These are phyloP conservation scores for Taphrina communis DNA, from an alignment of 1,139 yeast species.

Conservation along the genomic window DNA sequence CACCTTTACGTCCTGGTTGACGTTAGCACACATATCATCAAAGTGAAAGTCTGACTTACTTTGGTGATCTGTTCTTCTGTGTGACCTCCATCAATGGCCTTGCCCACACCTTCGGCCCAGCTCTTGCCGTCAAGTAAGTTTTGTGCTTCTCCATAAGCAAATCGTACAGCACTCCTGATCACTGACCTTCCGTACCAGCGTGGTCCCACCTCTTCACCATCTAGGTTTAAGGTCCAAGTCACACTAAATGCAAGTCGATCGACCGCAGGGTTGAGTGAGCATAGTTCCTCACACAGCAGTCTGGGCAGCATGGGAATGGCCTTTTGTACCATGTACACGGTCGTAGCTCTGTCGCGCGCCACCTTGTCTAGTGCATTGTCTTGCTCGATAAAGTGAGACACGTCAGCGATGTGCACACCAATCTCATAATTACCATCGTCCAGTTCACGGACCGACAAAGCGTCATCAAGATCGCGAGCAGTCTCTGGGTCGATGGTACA, in stretches of 20 bases:
- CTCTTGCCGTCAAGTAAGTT: conserved; percentile 40
- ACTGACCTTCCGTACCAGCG: conserved; percentile 43
- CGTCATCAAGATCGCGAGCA: conserved; percentile 47
- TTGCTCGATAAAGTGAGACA: conserved; percentile 69
- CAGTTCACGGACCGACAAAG: conserved; percentile 36
- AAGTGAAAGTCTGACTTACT: background rate
- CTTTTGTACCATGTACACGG: conserved; percentile 86
- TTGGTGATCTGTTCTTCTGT: conserved; percentile 36
- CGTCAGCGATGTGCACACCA: conserved; percentile 83
- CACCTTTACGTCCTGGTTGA: conserved; percentile 15
- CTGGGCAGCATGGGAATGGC: conserved; percentile 71
- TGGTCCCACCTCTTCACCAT: conserved; percentile 41
- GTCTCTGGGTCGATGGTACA: conserved; percentile 61
- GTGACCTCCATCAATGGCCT: conserved; percentile 39
- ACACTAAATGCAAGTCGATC: conserved; percentile 75
- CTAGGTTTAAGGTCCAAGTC: conserved; percentile 53
- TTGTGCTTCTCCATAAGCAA: conserved; percentile 43
- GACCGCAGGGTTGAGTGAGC: conserved; percentile 69
- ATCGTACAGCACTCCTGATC: conserved; percentile 40
- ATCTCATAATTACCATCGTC: conserved; percentile 51
- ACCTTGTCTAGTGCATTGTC: conserved; percentile 84
- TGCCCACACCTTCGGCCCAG: conserved; percentile 42
- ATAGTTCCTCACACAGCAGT: conserved; percentile 60
- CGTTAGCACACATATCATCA: background rate
- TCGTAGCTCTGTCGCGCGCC: conserved; percentile 85